These are phyloP conservation scores for Taphrina flavorubra DNA, from an alignment of 1,139 yeast species.

Conservation along the genomic window DNA sequence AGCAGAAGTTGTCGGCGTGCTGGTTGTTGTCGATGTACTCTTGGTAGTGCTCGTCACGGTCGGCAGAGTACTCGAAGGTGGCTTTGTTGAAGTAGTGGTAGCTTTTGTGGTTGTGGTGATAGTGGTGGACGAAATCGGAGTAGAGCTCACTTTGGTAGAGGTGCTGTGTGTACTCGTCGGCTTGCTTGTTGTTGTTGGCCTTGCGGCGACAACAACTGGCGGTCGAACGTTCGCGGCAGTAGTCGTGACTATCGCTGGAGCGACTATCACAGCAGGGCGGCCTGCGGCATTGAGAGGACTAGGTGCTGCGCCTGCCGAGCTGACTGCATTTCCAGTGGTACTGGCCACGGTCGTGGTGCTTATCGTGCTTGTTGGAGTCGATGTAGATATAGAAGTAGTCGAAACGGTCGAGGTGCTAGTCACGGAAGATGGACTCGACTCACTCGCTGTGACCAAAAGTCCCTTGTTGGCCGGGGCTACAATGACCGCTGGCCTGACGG, in stretches of 20 bases:
- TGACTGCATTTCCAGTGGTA: background rate
- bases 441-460: background rate
- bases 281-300: constrained; percentile 1
- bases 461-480: background rate
- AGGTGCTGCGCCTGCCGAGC: background rate
- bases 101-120: background rate
- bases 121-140: background rate
- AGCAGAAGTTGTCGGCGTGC: constrained; percentile 10
- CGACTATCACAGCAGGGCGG: background rate
- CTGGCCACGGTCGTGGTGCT: background rate
- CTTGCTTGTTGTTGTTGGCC: background rate
- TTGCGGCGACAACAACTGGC: background rate
- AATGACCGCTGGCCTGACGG: background rate
- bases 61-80: background rate
- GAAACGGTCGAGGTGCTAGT: background rate
- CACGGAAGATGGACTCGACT: background rate
- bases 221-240: background rate
- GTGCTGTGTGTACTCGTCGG: background rate
- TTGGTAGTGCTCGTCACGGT: background rate
- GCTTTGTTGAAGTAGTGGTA: background rate
- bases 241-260: background rate
- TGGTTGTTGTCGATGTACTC: constrained; percentile 1
- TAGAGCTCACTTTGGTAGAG: background rate
- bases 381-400: background rate
- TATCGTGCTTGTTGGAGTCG: background rate